Percentiles rank a stretch among this genome's conserved stretches.
Evolutionary conservation across 352 stramenopile species (phyloP).

Genomic region (Albugo candida): DNA sequence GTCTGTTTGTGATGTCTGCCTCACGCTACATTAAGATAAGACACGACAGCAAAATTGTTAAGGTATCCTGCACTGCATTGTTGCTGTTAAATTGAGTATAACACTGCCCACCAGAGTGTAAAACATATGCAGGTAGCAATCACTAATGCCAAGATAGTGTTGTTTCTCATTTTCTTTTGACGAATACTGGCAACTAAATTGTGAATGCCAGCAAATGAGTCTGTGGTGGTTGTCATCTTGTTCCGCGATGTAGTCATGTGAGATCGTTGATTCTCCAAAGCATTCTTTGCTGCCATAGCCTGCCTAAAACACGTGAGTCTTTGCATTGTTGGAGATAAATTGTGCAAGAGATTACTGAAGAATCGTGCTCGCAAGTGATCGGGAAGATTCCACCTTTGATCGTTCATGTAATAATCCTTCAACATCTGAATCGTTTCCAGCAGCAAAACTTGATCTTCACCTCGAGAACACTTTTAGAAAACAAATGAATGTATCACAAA

Average conservation of each 20-base stretch:
- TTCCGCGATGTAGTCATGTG: constrained; percentile 68
- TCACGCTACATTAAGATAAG: too few species aligned
- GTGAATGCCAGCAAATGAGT: constrained; percentile 89
- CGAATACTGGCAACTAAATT: constrained; percentile 91
- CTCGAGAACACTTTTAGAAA: not conserved
- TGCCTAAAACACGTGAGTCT: constrained; percentile 18
- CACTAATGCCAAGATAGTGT: constrained; percentile 90
- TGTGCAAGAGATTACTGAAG: constrained; percentile 30
- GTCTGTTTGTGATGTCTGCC: too few species aligned
- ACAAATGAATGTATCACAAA: not conserved
- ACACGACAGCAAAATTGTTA: too few species aligned
- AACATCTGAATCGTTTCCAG: constrained; percentile 45
- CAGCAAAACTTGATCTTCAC: constrained; percentile 19
- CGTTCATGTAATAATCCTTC: constrained; percentile 67
- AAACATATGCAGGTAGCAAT: constrained; percentile 93
- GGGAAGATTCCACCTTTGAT: constrained; percentile 55
- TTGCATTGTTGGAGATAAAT: not conserved
- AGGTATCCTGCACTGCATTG: too few species aligned
- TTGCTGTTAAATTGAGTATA: constrained; percentile 35
- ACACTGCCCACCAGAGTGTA: constrained; percentile 87
- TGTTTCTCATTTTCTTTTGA: constrained; percentile 93
- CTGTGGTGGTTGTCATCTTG: constrained; percentile 71
- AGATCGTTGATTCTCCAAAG: constrained; percentile 79
- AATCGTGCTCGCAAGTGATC: constrained; percentile 60
- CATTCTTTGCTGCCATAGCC: constrained; percentile 68